Base-by-base conservation (phyloP, 1,284 basidiomycete genomes). In the Psilocybe mexicana region DNA sequence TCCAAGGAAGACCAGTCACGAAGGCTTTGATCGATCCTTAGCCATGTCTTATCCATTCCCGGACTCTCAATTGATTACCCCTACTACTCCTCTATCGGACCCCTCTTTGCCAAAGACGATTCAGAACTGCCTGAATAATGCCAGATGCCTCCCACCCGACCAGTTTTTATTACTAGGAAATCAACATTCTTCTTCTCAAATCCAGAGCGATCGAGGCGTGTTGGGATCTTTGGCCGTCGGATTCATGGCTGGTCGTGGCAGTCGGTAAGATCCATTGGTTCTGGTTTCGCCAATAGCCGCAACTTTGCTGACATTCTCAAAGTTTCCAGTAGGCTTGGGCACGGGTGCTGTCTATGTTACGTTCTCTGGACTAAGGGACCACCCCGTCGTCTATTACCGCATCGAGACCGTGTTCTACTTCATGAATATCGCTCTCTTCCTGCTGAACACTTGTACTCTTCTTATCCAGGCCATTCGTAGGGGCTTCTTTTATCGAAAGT, bases 171-270 rank as follows among this genome's bases (percentile, higher is more conserved):
- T 14, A 33, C 46, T 26, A 18, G 14, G 8, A 35, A n/a, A 6
- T 14, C n/a, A 12, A n/a, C 28, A 23, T 30, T 12, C 2, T 7
- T 48, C 7, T 35, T 35, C 14, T 48, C 46, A 23, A 30, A n/a
- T 14, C 46, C 46, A 33, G 42, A 55, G 26, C 24, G 40, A 45
- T 33, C 47, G n/a, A 44, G 30, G n/a, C 57, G 42, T 2, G 52
- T 54, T 23, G 46, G 44, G 11, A 24, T 53, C 12, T 26, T 79
- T 11, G 75, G 76, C 5, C 69, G 75, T 26, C 74, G 79, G 25
- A 77, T 81, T 54, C 78, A 81, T 67, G 78, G 79, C 36, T 80
- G 79, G 79, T 74, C 75, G 43, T 80, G 79, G 79, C 78, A 81
- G 68, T 77, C 76, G 53, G 78, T 80, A 61, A 28, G 76, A 6